Evolutionary conservation across 2,329 filamentous ascomycete species (phyloP).

Genomic region (Fusarium coicis): DNA sequence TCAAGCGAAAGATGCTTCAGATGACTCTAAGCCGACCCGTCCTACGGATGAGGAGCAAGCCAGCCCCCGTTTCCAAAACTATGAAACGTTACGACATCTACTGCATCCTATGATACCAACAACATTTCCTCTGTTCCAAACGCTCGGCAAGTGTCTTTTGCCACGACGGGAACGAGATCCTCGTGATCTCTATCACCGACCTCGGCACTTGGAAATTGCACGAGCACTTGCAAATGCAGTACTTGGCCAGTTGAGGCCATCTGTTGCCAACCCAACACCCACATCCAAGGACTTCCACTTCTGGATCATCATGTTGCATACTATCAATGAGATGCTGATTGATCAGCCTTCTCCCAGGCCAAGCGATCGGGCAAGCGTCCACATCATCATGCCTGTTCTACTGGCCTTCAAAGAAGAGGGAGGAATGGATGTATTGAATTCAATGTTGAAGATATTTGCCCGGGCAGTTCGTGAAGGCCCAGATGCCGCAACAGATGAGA

Average conservation of each 20-base stretch:
- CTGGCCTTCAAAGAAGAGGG: conserved; percentile 86
- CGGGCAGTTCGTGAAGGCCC: conserved; percentile 44
- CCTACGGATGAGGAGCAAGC: conserved; percentile 57
- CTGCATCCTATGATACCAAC: conserved; percentile 82
- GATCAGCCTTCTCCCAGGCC: conserved; percentile 64
- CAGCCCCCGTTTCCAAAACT: conserved; percentile 73
- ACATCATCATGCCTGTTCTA: conserved; percentile 79
- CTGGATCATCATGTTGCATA: conserved; percentile 83
- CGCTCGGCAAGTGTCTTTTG: conserved; percentile 83
- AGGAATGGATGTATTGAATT: conserved; percentile 79
- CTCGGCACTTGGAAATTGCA: conserved; percentile 66
- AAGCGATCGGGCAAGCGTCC: conserved; percentile 60
- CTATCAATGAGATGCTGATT: conserved; percentile 81
- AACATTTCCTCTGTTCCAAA: conserved; percentile 87
- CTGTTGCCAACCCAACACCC: conserved; percentile 56
- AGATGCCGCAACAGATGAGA: conserved; percentile 59
- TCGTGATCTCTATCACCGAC: conserved; percentile 69
- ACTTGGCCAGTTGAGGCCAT: conserved; percentile 70
- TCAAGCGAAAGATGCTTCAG: conserved; percentile 37
- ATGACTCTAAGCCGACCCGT: conserved; percentile 37
- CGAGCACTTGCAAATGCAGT: conserved; percentile 77
- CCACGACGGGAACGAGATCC: conserved; percentile 70
- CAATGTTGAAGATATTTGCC: conserved; percentile 75
- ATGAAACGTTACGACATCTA: conserved; percentile 78
- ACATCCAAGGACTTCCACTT: conserved; percentile 78